Conservation (phyloP, 352 stramenopile species). For the Phytophthora syringae region DNA sequence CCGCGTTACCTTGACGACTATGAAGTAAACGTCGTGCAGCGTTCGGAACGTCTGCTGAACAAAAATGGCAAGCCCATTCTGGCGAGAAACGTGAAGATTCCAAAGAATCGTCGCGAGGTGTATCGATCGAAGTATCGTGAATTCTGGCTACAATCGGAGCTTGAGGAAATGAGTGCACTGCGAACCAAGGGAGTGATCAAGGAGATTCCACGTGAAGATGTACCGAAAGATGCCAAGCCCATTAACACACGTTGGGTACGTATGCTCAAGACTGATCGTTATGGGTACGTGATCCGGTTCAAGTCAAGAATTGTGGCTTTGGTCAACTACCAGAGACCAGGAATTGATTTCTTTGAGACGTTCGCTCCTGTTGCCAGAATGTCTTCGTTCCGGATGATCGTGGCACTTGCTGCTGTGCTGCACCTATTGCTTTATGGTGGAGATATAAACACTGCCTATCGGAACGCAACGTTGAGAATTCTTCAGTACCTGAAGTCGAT, state of each 20-base stretch:
- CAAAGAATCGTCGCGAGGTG: not conserved
- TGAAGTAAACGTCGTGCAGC: not conserved
- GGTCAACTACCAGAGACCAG: conserved; percentile 2
- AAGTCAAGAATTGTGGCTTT: not conserved
- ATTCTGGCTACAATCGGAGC: not conserved
- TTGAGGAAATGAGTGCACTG: not conserved
- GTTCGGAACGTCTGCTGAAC: not conserved
- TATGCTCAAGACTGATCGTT: not conserved
- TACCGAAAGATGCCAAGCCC: not conserved
- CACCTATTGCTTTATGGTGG: conserved; percentile 13
- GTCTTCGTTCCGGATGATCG: conserved; percentile 13
- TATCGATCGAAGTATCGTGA: not conserved
- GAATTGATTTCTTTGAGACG: conserved; percentile 23
- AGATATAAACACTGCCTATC: conserved; percentile 21
- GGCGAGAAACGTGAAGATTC: not conserved
- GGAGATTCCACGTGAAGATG: not conserved
- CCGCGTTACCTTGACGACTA: not conserved
- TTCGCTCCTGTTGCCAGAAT: conserved; percentile 12
- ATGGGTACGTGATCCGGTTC: not conserved
- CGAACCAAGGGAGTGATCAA: not conserved
- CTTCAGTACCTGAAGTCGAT: conserved; percentile 18
- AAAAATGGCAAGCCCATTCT: not conserved
- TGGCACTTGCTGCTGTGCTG: conserved; percentile 5
- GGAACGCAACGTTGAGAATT: conserved; percentile 16
- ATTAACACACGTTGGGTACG: not conserved